Base-by-base conservation (phyloP, 208 protist species). In the Zelonia costaricensis region DNA sequence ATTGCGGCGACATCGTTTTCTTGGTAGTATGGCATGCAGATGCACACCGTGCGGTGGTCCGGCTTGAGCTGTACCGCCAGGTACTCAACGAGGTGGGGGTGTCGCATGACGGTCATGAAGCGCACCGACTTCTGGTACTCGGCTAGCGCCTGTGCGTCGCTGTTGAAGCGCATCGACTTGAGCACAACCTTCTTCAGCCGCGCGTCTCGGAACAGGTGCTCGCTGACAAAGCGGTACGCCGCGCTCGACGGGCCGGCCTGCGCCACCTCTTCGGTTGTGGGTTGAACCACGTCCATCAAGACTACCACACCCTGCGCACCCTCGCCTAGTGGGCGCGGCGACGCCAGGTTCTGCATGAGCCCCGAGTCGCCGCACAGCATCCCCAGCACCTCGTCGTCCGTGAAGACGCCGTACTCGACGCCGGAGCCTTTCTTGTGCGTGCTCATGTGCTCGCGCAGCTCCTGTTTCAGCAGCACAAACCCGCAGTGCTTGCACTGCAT, bases 21-120 rank as follows among this genome's bases (percentile, higher is more conserved):
- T 4, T 49, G 27, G 69, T 92, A 91, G 58, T 73, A 91, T 16
- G 86, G 86, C 88, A 95, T 95, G 36, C 86, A 64, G 4, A 95
- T 55, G 33, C 78, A 64, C 38, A 88, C 61, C 10, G 76, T 76
- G n/a, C 39, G 59, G 38, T 67, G 46, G 46, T 83, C 62, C 6
- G 75, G 80, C 33, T 71, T 62, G n/a, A 91, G 58, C 44, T 85
- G 81, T 59, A 91, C 83, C 16, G 78, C 80, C 16, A 90, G 60
- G 62, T 93, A 93, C 68, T 88, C 74, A n/a, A 91, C 75, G 4
- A 93, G 59, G 60, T 86, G 78, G 23, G 78, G 60, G 46, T 89
- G 57, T 25, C 71, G 52, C 67, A 90, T 69, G n/a, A 76, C 69
- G 16, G 75, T 76, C 76, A 93, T 81, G 67, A 85, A 87, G 46